These are phyloP conservation scores for Haematococcus sp. DNA, from an alignment of 139 green algal genomes.

Conservation along the genomic window DNA sequence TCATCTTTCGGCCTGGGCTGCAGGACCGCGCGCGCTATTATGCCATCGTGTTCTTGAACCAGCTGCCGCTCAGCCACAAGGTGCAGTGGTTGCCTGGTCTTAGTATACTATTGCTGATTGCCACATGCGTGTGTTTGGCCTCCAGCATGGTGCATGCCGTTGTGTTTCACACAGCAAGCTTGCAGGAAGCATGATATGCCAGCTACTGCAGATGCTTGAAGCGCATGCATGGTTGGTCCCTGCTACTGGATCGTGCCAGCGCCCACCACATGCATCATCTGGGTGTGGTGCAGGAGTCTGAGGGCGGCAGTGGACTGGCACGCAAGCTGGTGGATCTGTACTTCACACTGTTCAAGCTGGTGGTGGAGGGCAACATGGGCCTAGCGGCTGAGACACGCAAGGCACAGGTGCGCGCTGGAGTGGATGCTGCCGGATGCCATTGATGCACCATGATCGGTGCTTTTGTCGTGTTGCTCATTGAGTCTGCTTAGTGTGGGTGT, in stretches of 20 bases:
- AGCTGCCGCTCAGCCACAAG: conserved; percentile 76
- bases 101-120: background rate
- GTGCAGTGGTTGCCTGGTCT: background rate
- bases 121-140: too few relatives aligned
- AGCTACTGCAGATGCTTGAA: too few relatives aligned
- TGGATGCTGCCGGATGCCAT: too few relatives aligned
- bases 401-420: conserved; percentile 27
- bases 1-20: conserved; percentile 79
- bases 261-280: too few relatives aligned
- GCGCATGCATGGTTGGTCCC: too few relatives aligned
- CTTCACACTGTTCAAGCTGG: conserved; percentile 86
- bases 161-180: too few relatives aligned
- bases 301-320: conserved; percentile 65
- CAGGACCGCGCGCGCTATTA: conserved; percentile 83
- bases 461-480: background rate
- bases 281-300: conserved; percentile 26
- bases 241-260: too few relatives aligned
- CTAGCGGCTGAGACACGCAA: conserved; percentile 43
- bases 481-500: too few relatives aligned
- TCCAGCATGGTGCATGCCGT: too few relatives aligned
- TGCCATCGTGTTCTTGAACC: conserved; percentile 87
- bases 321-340: conserved; percentile 84
- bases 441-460: background rate
- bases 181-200: too few relatives aligned
- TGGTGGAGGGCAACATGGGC: conserved; percentile 73